A percentile compares a stretch with the other conserved stretches of the same genome.
Conservation (phyloP, 2,329 filamentous ascomycete genomes). For the Neofusicoccum sp. region DNA sequence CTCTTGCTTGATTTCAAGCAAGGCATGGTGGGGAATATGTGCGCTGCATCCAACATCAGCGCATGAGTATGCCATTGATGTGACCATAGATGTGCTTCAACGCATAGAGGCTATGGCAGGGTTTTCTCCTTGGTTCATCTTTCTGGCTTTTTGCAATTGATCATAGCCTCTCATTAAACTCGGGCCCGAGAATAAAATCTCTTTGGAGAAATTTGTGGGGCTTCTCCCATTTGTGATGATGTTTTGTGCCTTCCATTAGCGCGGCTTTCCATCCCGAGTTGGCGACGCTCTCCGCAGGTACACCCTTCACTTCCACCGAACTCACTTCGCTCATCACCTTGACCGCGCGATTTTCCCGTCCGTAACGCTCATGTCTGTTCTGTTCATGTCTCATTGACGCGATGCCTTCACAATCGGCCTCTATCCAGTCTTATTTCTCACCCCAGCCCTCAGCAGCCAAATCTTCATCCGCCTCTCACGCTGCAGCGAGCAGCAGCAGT, state of each 20-base stretch:
- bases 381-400: too few species aligned
- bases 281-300: not conserved
- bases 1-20: not conserved
- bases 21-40: not conserved
- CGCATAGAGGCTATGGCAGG: not conserved
- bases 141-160: not conserved
- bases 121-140: not conserved
- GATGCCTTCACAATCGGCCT: conserved; percentile 37
- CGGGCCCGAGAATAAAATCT: not conserved
- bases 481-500: not conserved
- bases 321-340: not conserved
- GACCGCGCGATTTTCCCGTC: not conserved
- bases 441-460: conserved; percentile 19
- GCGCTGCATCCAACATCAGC: conserved; percentile 16
- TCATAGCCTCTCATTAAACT: not conserved
- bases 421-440: conserved; percentile 46
- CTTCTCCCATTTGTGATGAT: too few species aligned
- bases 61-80: not conserved
- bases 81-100: conserved; percentile 8
- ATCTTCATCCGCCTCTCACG: not conserved
- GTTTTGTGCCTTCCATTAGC: too few species aligned
- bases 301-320: not conserved
- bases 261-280: not conserved
- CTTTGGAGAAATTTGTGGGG: not conserved
- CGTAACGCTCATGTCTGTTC: not conserved